Evolutionary conservation across 2,329 filamentous ascomycete genomes (phyloP), one percentile per base, ranked within the genome.

Genomic region (Penicillium sp.): DNA sequence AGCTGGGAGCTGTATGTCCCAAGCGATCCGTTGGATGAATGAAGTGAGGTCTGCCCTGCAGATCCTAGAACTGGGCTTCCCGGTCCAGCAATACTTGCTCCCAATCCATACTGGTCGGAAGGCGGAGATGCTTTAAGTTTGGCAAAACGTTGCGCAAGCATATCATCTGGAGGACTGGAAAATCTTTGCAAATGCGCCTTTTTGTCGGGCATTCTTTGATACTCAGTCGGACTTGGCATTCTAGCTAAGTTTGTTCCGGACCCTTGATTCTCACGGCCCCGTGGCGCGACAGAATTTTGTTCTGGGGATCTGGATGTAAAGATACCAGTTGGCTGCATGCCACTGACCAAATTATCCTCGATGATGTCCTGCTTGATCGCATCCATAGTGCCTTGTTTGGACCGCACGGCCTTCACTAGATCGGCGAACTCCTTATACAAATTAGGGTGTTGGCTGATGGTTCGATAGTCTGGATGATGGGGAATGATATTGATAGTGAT

Each of bases 401-500:
- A 71, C 44, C 71, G 65, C 11, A 75, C 69, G 22, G 72, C 69
- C 69, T 68, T 68, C 84, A 61, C 84, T 78, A 82, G 67, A 41
- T 75, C 67, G 42, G 74, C 77, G 62, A 84, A 82, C 58, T 80
- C 77, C 55, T 76, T 75, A 62, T 79, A 74, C 73, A 75, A 79
- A 60, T 72, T 74, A 46, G 73, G 74, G 50, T 77, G 77, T 60
- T 86, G 83, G 36, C 74, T 75, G 63, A 84, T 83, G 49, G 82
- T 79, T 28, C 84, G 82, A 71, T 86, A 95, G 59, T 93, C 89
- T 54, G 83, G 84, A 70, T 96, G 91, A 35, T 80, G 81, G 2
- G 90, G 89, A 26, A 97, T 87, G 40, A 87, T 78, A 53, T 93
- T 86, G 48, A 91, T 81, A 14, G 89, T 83, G 53, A 97, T 88